Evolutionary conservation across 371 early-diverging fungal genomes (phyloP).

Genomic region (Rhizopus sp.): DNA sequence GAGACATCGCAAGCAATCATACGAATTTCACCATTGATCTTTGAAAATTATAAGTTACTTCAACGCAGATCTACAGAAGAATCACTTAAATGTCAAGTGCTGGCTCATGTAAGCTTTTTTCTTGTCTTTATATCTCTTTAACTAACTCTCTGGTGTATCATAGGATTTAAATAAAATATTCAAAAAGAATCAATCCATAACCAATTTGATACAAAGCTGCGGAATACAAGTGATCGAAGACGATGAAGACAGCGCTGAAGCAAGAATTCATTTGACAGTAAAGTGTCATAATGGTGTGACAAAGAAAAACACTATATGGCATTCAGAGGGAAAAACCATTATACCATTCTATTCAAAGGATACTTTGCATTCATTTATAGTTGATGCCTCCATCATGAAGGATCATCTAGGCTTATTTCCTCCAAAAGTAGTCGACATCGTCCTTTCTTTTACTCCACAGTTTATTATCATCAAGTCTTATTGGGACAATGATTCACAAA

Average conservation of each 20-base stretch:
- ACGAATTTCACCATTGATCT: slow-evolving; percentile 16
- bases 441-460: slow-evolving; percentile 4
- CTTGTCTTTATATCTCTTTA: neutral
- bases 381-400: slow-evolving; percentile 2
- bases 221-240: slow-evolving; percentile 6
- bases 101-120: slow-evolving; percentile 7
- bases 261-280: slow-evolving; percentile 6
- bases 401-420: slow-evolving; percentile 7
- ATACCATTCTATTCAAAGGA: slow-evolving; percentile 7
- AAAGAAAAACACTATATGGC: slow-evolving; percentile 19
- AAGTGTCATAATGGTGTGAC: slow-evolving; percentile 12
- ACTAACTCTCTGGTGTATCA: no score
- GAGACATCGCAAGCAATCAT: slow-evolving; percentile 20
- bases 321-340: slow-evolving; percentile 9
- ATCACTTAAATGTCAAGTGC: slow-evolving; percentile 5
- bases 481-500: slow-evolving; percentile 1
- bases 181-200: slow-evolving; percentile 10
- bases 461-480: slow-evolving; percentile 6
- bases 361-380: neutral
- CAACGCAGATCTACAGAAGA: slow-evolving; percentile 4
- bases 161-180: slow-evolving; percentile 15
- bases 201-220: slow-evolving; percentile 3
- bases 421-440: slow-evolving; percentile 6
- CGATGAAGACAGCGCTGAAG: neutral
- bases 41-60: slow-evolving; percentile 14